Evolutionary conservation across 768 basidiomycete genomes (phyloP).

Genomic region (Boletus vermiculosoides): DNA sequence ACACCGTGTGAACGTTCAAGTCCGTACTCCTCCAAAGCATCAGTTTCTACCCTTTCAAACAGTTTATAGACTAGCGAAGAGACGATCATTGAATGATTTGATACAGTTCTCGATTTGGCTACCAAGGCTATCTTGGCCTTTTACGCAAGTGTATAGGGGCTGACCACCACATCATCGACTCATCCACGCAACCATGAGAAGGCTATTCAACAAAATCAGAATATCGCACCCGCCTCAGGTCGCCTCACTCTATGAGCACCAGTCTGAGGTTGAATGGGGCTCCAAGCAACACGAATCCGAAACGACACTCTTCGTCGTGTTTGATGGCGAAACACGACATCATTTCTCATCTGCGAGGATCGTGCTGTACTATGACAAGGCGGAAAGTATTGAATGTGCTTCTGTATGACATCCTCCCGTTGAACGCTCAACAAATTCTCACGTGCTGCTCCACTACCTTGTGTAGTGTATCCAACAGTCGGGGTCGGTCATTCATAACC

Average conservation of each 20-base stretch:
- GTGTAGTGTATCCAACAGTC: neutral
- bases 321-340: neutral
- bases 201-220: neutral
- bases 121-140: no score
- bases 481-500: neutral
- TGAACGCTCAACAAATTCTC: neutral
- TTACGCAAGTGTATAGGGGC: neutral
- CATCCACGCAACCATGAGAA: neutral
- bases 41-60: no score
- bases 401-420: neutral
- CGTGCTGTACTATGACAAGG: neutral
- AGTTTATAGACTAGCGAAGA: no score
- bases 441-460: neutral
- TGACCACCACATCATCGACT: no score
- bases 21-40: no score
- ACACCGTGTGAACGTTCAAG: no score
- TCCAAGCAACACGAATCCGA: neutral
- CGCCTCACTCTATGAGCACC: no score
- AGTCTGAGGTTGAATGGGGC: no score
- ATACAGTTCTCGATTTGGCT: no score
- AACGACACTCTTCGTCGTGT: neutral
- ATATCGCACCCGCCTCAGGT: neutral
- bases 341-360: neutral
- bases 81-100: no score
- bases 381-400: rapidly evolving